Conservation (phyloP, 768 basidiomycete genomes). For the Gymnopilus junonius region DNA sequence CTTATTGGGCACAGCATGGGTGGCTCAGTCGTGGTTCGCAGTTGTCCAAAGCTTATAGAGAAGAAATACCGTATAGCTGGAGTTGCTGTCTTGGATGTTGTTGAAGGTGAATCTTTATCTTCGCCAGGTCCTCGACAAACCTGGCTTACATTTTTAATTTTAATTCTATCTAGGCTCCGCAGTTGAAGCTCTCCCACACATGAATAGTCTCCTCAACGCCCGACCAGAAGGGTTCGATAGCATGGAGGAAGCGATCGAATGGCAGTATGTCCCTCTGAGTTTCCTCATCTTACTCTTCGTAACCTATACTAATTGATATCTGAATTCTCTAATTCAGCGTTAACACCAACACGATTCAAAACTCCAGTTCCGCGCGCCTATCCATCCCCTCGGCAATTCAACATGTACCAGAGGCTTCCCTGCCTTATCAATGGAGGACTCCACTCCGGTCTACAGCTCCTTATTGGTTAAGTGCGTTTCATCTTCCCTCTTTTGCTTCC, state of each 20-base stretch:
- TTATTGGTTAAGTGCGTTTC: conserved; percentile 81
- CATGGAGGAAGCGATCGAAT: conserved; percentile 85
- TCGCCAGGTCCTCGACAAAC: too few relatives aligned
- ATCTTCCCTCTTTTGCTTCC: not conserved
- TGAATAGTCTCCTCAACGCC: conserved; percentile 85
- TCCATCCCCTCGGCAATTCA: conserved; percentile 84
- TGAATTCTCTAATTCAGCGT: conserved; percentile 51
- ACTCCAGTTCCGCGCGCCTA: conserved; percentile 79
- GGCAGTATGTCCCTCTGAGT: conserved; percentile 75
- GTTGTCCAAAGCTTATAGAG: conserved; percentile 68
- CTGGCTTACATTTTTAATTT: too few relatives aligned
- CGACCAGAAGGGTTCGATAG: conserved; percentile 87
- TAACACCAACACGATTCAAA: conserved; percentile 81
- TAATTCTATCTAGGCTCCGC: conserved; percentile 73
- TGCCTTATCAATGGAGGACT: conserved; percentile 78
- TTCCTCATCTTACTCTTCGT: not conserved
- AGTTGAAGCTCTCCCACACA: conserved; percentile 89
- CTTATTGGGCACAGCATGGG: conserved; percentile 98
- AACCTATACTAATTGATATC: too few relatives aligned
- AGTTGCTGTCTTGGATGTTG: conserved; percentile 84
- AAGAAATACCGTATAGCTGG: conserved; percentile 75
- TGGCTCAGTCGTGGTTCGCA: conserved; percentile 82
- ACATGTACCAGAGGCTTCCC: conserved; percentile 43
- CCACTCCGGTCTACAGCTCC: conserved; percentile 83
- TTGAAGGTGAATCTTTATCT: conserved; percentile 67